Evolutionary conservation across 306 rosid species (phyloP), one percentile per base, ranked within the genome.

Genomic region (Lablab purpureus): DNA sequence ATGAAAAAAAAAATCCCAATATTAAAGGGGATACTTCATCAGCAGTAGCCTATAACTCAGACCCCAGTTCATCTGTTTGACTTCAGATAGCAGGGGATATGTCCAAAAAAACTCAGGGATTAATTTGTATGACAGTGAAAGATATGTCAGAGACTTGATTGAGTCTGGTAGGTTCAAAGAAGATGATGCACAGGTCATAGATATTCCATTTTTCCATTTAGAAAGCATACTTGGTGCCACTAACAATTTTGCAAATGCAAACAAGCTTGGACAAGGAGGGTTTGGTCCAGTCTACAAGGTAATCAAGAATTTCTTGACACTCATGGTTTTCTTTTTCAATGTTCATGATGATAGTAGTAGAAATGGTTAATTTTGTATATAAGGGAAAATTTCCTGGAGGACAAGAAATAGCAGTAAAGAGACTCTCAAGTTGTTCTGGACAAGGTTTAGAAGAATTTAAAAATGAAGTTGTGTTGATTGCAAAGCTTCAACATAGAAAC

Each of bases 251-350:
- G 81, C 92, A 40, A 87, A 51, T 71, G 65, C 83, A 21, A 91
- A 89, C 75, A 91, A 91, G 91, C 93, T 91, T 67, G 94, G 97
- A 82, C 94, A 89, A 87, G 94, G 90, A 0, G 91, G 97, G 10
- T 87, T 91, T 89, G 96, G 93, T 76, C 90, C 91, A 60, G 96
- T 91, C 17, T 89, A 91, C 84, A 91, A 85, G 90, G 94, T 91
- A 85, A 46, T 3, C 21, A 12, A 50, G 6, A 25, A 37, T 37
- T 59, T 37, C 11, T 49, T 65, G 43, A 23, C 52, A 63, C 37
- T 54, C 4, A 7, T 13, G 32, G 6, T 40, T 30, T 65, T 51
- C 55, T 47, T 18, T 46, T 63, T 71, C 28, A 64, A 80, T 27
- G 67, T n/a, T 13, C 14, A 72, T 71, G 37, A 79, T 76, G 41